These are phyloP conservation scores for Penicillium sp. DNA, from an alignment of 2,329 filamentous ascomycete species.

Conservation along the genomic window DNA sequence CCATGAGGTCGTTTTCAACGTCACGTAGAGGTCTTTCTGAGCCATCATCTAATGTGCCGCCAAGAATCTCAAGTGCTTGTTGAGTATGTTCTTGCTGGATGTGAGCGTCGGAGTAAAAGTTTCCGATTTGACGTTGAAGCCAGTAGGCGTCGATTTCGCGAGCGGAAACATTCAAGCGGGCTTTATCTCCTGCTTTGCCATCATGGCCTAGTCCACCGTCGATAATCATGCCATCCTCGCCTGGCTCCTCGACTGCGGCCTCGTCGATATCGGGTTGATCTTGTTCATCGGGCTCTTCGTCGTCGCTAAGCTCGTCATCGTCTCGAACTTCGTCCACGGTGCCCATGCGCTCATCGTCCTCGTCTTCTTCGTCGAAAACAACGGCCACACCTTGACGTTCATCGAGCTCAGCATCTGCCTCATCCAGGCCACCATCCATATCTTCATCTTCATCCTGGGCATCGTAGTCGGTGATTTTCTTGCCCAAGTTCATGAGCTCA, in stretches of 20 bases:
- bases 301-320: constrained; percentile 65
- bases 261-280: constrained; percentile 55
- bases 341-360: constrained; percentile 74
- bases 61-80: constrained; percentile 76
- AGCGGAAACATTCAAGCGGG: constrained; percentile 63
- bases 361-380: constrained; percentile 89
- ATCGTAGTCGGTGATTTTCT: constrained; percentile 99
- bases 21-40: constrained; percentile 84
- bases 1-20: constrained; percentile 97
- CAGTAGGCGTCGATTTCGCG: constrained; percentile 96
- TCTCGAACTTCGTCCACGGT: constrained; percentile 85
- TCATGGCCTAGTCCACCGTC: constrained; percentile 58
- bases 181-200: constrained; percentile 47
- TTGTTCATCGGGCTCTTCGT: constrained; percentile 67
- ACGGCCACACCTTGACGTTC: constrained; percentile 96
- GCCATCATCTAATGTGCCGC: constrained; percentile 68
- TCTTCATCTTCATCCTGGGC: constrained; percentile 93
- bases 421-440: constrained; percentile 67
- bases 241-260: constrained; percentile 37
- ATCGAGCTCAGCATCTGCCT: constrained; percentile 73
- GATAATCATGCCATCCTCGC: constrained; percentile 70
- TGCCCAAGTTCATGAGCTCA: constrained; percentile 90
- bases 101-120: constrained; percentile 85
- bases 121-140: constrained; percentile 88
- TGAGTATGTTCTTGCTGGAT: constrained; percentile 90